phyloP scores from a whole-genome alignment of 805 yeast species.

The Hanseniaspora vineae region DNA sequence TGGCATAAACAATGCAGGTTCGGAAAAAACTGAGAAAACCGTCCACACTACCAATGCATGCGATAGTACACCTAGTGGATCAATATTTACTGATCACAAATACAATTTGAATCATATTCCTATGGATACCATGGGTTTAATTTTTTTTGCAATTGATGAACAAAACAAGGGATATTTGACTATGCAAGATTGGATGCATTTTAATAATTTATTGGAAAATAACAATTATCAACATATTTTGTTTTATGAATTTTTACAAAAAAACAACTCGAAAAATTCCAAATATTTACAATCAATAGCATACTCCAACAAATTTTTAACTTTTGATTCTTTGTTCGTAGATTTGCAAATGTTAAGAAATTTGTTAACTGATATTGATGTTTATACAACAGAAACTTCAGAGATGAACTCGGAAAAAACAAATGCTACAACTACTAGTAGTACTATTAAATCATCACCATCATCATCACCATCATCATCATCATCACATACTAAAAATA shows the following conservation, averaged over 20 bases:
- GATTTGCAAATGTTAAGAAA: conserved; percentile 20
- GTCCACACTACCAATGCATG: too few species aligned
- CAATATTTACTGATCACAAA: conserved; percentile 24
- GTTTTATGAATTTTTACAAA: conserved; percentile 40
- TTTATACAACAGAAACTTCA: background rate
- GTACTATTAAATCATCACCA: too few species aligned
- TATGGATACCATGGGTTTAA: conserved; percentile 50
- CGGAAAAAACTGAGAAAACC: too few species aligned
- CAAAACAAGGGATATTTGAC: conserved; percentile 54
- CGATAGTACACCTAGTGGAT: conserved; percentile 7
- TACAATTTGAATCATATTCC: conserved; percentile 40
- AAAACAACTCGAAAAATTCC: conserved; percentile 27
- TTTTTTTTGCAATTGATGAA: conserved; percentile 72
- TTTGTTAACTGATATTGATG: conserved; percentile 16
- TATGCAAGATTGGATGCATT: conserved; percentile 59
- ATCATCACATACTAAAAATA: too few species aligned
- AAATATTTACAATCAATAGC: conserved; percentile 22
- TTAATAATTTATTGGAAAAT: conserved; percentile 43
- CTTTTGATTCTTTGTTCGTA: conserved; percentile 26
- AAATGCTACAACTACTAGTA: too few species aligned
- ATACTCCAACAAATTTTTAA: conserved; percentile 25
- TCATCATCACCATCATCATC: too few species aligned
- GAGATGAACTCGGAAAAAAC: too few species aligned
- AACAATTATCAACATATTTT: conserved; percentile 36
- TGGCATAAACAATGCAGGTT: conserved; percentile 17